Base-by-base conservation (phyloP, 148 eudicot species). In the Amaranthus cruentus region DNA sequence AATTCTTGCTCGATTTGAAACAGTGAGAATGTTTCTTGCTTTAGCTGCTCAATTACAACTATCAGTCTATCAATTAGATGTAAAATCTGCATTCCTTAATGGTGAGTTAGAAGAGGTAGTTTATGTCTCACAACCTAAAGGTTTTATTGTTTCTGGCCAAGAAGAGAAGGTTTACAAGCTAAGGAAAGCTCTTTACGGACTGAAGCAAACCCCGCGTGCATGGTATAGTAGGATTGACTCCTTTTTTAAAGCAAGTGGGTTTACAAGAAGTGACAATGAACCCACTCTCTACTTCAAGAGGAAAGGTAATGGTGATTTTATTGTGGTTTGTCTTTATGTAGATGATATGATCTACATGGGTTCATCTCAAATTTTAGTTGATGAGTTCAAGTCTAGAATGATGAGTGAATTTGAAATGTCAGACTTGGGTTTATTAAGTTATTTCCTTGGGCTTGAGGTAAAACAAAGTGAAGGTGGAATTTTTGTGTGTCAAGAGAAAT, bases 401-500 rank as follows among this genome's bases (percentile, higher is more conserved):
- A 12, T 58, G 62, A 11, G 38, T 28, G 38, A 28, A 28, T 28
- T 28, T 28, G 38, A 28, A 28, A 28, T 28, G 38, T 28, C 38
- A 58, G 13, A 58, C 13, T 58, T 58, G n/a, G 61, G 62, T 5
- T 58, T 58, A 58, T 58, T 58, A 58, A 10, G 13, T 8, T 58
- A 58, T 58, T 58, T 58, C 13, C 13, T 58, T 10, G 62, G 62
- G 8, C 61, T 57, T 69, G 58, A 71, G 57, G 74, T 71, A 9
- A 58, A 55, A 21, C 74, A 71, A 71, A 46, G 44, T 14, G 7
- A 4, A 43, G 48, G 57, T 55, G 74, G 64, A 21, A 58, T 71
- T 71, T 71, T 56, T 57, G 4, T 71, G 48, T 71, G 47, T 71
- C 48, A 71, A 47, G 43, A 71, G 74, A 71, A 58, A 7, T 71